Percentiles rank a stretch among this genome's conserved stretches.
Evolutionary conservation across 2,329 filamentous ascomycete species (phyloP).

Genomic region (Penicillium olsonii): DNA sequence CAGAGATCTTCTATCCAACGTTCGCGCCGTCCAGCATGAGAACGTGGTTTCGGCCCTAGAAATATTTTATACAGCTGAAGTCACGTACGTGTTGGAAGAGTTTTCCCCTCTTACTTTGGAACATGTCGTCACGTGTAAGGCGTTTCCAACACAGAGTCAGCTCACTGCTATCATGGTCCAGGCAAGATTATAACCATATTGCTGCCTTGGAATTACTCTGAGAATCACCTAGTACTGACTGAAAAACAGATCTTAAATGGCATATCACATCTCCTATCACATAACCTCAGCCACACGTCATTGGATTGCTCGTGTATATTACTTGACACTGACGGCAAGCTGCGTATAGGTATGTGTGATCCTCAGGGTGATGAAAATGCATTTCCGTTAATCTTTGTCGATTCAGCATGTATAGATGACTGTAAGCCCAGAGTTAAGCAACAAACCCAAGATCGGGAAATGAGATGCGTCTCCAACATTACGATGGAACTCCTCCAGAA

Average conservation of each 20-base stretch:
- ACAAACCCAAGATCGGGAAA: no score
- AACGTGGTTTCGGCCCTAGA: constrained; percentile 12
- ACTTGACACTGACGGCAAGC: no score
- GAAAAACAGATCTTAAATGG: not conserved
- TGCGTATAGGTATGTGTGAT: no score
- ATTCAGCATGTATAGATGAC: no score
- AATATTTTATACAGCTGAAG: constrained; percentile 10
- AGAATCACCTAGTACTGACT: no score
- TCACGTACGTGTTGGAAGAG: constrained; percentile 12
- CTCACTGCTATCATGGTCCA: constrained; percentile 22
- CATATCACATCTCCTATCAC: not conserved
- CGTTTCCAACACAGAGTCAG: constrained; percentile 18
- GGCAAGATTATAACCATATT: constrained; percentile 4
- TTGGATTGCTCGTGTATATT: no score
- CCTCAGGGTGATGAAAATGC: no score
- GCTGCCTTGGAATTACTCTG: no score
- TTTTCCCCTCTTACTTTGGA: constrained; percentile 18
- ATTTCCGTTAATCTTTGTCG: no score
- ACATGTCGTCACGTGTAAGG: constrained; percentile 18
- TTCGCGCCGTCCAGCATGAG: constrained; percentile 6
- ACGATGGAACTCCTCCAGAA: not conserved
- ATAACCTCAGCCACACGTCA: constrained; percentile 11
- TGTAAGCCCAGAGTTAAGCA: no score
- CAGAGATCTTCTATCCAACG: constrained; percentile 1
- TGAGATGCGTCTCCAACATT: not conserved